A percentile compares a stretch with the other conserved stretches of the same genome.
Evolutionary conservation across 2,329 filamentous ascomycete genomes (phyloP).

Genomic region (Penicillium psychrosexuale): DNA sequence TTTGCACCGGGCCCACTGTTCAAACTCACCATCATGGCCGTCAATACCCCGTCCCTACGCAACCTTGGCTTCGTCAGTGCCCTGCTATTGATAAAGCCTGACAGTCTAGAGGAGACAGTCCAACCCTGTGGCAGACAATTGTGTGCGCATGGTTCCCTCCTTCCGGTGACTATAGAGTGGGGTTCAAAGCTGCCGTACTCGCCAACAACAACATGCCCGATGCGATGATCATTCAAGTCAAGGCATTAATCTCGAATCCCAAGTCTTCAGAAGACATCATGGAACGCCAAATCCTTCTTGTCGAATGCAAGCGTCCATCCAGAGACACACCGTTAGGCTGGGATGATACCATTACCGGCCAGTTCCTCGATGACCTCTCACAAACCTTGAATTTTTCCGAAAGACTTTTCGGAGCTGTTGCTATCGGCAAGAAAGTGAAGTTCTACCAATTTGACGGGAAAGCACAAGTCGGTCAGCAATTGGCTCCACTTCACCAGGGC

Average conservation of each 20-base stretch:
- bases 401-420: neutral
- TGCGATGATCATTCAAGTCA: neutral
- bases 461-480: neutral
- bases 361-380: neutral
- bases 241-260: too few relatives aligned
- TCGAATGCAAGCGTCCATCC: neutral
- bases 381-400: too few relatives aligned
- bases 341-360: neutral
- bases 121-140: neutral
- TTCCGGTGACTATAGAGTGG: neutral
- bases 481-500: neutral
- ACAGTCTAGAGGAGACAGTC: neutral
- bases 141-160: neutral
- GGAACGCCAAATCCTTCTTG: neutral
- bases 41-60: neutral
- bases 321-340: neutral
- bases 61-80: neutral
- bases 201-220: neutral
- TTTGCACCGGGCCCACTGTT: neutral
- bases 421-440: neutral
- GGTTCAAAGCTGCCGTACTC: neutral
- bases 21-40: neutral
- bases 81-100: neutral
- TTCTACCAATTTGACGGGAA: neutral
- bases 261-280: too few relatives aligned